phyloP scores from a whole-genome alignment of 345 rosid genomes.

The Pistacia integerrima region DNA sequence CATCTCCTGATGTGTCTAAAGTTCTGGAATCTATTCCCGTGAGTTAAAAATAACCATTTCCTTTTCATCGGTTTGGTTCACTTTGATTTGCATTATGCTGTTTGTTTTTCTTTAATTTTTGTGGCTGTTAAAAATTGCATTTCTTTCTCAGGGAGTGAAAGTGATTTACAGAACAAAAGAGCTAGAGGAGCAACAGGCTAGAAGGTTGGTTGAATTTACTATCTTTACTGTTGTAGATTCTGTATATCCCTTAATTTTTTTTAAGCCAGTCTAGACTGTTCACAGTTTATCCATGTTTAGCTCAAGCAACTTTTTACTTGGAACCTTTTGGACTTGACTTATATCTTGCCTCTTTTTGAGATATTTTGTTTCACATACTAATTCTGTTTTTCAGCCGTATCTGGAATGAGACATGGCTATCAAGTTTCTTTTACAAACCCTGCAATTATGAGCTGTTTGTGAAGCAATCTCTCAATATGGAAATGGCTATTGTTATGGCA shows the following conservation, averaged over 20 bases:
- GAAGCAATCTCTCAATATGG: slow-evolving; percentile 99
- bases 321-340: background rate
- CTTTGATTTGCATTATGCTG: slow-evolving; percentile 14
- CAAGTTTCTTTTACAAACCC: slow-evolving; percentile 94
- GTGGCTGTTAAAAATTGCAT: slow-evolving; percentile 7
- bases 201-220: slow-evolving; percentile 48
- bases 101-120: slow-evolving; percentile 6
- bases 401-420: slow-evolving; percentile 98
- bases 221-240: background rate
- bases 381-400: slow-evolving; percentile 58
- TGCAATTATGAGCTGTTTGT: slow-evolving; percentile 97
- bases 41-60: slow-evolving; percentile 29
- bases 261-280: background rate
- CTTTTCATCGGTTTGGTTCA: slow-evolving; percentile 6
- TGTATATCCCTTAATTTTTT: background rate
- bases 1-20: slow-evolving; percentile 72
- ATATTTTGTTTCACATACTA: slow-evolving; percentile 9
- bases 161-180: slow-evolving; percentile 84
- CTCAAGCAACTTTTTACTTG: background rate
- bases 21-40: slow-evolving; percentile 86
- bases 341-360: background rate
- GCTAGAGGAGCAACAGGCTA: slow-evolving; percentile 90
- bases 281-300: background rate
- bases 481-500: slow-evolving; percentile 99
- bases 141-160: slow-evolving; percentile 70